phyloP scores from a whole-genome alignment of 352 stramenopile species.

The Globisporangium nunn region DNA sequence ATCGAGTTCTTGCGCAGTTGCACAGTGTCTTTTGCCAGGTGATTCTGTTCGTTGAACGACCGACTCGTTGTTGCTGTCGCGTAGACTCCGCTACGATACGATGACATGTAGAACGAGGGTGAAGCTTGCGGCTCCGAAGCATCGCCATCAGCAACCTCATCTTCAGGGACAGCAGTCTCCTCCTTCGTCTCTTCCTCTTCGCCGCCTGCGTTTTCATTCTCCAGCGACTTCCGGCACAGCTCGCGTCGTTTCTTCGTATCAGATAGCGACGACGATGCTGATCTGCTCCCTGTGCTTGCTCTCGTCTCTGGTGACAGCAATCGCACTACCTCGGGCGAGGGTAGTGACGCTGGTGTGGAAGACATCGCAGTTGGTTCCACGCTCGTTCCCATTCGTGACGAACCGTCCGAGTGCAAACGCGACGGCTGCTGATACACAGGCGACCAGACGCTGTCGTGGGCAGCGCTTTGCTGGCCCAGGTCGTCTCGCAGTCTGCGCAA shows the following conservation, averaged over 20 bases:
- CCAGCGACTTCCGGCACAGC: conserved; percentile 5
- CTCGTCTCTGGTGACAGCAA: not conserved
- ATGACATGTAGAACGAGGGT: not conserved
- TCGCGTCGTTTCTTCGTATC: conserved; percentile 9
- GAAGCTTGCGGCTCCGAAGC: not conserved
- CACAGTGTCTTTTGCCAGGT: not conserved
- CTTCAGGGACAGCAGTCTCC: not conserved
- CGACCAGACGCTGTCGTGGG: not conserved
- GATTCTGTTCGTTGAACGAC: not conserved
- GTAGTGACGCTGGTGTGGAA: not conserved
- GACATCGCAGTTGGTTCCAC: not conserved
- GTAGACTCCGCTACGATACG: not conserved
- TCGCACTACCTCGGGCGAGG: not conserved
- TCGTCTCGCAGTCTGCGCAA: not conserved
- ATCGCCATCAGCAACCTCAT: not conserved
- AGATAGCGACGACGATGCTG: not conserved
- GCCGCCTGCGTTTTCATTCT: not conserved
- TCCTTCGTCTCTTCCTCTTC: not conserved
- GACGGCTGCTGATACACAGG: too few species aligned
- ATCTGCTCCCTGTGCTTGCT: not conserved
- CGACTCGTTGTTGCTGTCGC: too few species aligned
- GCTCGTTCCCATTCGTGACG: not conserved
- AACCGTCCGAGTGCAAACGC: not conserved
- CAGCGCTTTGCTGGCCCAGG: not conserved
- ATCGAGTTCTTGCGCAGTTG: not conserved